Evolutionary conservation across 2,329 filamentous ascomycete species (phyloP).

Genomic region (Aspergillus sp.): DNA sequence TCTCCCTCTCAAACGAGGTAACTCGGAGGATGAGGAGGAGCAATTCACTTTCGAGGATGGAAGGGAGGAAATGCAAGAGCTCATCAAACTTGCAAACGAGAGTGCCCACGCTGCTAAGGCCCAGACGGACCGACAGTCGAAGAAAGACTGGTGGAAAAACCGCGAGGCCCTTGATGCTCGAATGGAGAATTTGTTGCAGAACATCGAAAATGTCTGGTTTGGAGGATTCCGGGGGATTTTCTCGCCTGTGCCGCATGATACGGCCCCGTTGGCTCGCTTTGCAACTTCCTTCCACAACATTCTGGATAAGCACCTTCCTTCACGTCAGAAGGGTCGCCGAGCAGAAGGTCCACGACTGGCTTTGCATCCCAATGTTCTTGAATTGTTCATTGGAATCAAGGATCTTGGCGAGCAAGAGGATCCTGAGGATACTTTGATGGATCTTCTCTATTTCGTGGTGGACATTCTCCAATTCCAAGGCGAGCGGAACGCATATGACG

Average conservation of each 20-base stretch:
- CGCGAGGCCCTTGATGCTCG: conserved; percentile 76
- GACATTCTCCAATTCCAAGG: conserved; percentile 97
- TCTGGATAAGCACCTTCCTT: conserved; percentile 81
- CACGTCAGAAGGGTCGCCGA: conserved; percentile 62
- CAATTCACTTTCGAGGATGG: conserved; percentile 82
- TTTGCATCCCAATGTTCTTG: conserved; percentile 69
- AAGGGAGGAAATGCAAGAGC: conserved; percentile 74
- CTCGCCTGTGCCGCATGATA: conserved; percentile 65
- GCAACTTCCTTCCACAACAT: conserved; percentile 74
- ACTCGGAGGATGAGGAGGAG: conserved; percentile 76
- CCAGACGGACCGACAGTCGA: conserved; percentile 71
- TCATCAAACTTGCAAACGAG: conserved; percentile 77
- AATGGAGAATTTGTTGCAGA: conserved; percentile 74
- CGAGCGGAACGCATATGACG: conserved; percentile 93
- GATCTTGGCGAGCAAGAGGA: conserved; percentile 70
- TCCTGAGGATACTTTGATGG: conserved; percentile 84
- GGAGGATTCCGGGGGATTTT: conserved; percentile 96
- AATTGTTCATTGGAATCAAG: conserved; percentile 84
- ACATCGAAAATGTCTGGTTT: conserved; percentile 90
- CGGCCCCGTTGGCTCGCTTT: conserved; percentile 70
- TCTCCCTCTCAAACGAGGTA: conserved; percentile 79
- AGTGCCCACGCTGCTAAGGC: conserved; percentile 75
- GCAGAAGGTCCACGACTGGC: conserved; percentile 53
- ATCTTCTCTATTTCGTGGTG: conserved; percentile 92
- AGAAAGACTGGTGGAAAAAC: conserved; percentile 85